phyloP scores from a whole-genome alignment of 441 rosid species.

The Eutrema salsugineum region DNA sequence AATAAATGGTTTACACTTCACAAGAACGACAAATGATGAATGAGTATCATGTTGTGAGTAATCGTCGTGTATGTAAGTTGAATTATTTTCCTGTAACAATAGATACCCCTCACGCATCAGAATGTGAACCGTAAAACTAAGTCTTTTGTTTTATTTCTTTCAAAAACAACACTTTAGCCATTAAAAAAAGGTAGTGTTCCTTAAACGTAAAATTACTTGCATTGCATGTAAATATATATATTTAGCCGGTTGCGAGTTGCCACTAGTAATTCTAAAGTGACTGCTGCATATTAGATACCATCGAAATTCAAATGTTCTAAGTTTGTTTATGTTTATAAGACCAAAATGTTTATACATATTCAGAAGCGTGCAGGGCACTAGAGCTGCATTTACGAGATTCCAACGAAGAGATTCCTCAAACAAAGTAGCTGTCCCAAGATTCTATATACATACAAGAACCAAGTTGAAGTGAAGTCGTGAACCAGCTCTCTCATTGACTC shows the following conservation, averaged over 20 bases:
- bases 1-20: conserved; percentile 19
- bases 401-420: conserved; percentile 28
- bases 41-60: conserved; percentile 10
- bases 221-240: background rate
- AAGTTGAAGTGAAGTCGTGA: background rate
- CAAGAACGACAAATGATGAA: conserved; percentile 23
- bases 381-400: conserved; percentile 45
- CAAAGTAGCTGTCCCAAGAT: conserved; percentile 52
- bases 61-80: background rate
- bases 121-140: background rate
- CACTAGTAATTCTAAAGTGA: background rate
- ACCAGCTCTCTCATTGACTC: background rate
- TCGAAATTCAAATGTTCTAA: background rate
- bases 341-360: background rate
- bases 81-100: background rate
- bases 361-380: conserved; percentile 38
- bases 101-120: background rate
- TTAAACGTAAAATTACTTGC: background rate
- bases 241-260: background rate
- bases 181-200: background rate
- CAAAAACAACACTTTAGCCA: background rate
- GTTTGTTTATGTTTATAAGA: background rate
- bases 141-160: no score
- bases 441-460: conserved; percentile 25
- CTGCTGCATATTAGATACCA: background rate